These are phyloP conservation scores for Globisporangium uncinulatum DNA, from an alignment of 352 stramenopile genomes.

Conservation along the genomic window DNA sequence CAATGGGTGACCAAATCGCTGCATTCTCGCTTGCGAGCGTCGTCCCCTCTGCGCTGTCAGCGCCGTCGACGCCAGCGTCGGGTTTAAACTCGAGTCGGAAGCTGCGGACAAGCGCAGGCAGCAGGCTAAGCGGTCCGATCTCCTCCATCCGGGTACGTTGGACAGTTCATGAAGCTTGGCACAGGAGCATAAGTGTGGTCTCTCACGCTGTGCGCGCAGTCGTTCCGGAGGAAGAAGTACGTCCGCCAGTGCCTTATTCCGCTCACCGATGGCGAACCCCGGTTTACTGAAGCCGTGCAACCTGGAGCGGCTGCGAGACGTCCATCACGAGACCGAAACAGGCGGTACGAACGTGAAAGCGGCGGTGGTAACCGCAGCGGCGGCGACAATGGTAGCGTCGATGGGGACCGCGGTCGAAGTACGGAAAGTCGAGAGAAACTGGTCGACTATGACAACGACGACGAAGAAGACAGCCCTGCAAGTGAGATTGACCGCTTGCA, in stretches of 20 bases:
- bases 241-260: constrained; percentile 38
- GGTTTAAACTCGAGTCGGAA: not conserved
- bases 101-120: not conserved
- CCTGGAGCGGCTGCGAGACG: not conserved
- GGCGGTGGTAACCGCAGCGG: not conserved
- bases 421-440: not conserved
- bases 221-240: constrained; percentile 48
- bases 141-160: constrained; percentile 1
- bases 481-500: constrained; percentile 30
- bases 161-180: not conserved
- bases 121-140: not conserved
- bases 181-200: not conserved
- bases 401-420: not conserved
- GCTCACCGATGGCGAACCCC: constrained; percentile 16
- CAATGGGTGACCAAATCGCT: not conserved
- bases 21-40: not conserved
- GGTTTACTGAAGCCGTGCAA: not conserved
- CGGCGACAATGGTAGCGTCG: not conserved
- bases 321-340: not conserved
- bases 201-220: constrained; percentile 10
- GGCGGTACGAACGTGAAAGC: not conserved
- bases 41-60: not conserved
- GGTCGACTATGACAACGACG: not conserved
- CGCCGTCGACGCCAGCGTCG: not conserved
- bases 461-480: constrained; percentile 7